A percentile compares a stretch with the other conserved stretches of the same genome.
Conservation (phyloP, 169 alveolate species). For the Plasmodium vivax region DNA sequence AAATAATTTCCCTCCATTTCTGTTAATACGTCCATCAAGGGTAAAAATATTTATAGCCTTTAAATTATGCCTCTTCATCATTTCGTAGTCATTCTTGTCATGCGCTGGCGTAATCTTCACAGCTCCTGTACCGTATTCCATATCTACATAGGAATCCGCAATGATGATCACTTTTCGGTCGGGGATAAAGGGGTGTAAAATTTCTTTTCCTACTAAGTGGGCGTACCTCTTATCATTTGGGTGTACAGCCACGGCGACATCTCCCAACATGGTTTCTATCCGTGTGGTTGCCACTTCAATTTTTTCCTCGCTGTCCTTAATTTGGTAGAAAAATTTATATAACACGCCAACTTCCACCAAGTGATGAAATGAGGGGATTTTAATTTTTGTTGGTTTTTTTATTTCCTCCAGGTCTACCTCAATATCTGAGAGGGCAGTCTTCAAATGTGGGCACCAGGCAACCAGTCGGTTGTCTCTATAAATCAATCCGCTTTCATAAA, state of each 20-base stretch:
- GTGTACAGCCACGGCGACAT: constrained; percentile 99
- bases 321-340: constrained; percentile 95
- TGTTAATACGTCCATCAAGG: constrained; percentile 96
- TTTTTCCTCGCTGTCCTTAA: constrained; percentile 89
- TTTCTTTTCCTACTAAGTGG: constrained; percentile 95
- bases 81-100: constrained; percentile 98
- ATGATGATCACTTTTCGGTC: constrained; percentile 94
- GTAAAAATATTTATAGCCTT: constrained; percentile 93
- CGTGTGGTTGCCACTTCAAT: constrained; percentile 97
- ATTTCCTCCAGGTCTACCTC: constrained; percentile 98
- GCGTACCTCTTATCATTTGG: constrained; percentile 96
- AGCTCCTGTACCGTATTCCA: constrained; percentile 99
- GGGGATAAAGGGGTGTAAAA: constrained; percentile 97
- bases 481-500: constrained; percentile 94
- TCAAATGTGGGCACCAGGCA: constrained; percentile 98
- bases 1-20: constrained; percentile 94
- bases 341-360: constrained; percentile 98
- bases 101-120: constrained; percentile 99
- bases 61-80: constrained; percentile 96
- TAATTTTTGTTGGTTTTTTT: constrained; percentile 89
- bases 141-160: constrained; percentile 97
- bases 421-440: constrained; percentile 98
- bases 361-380: constrained; percentile 79
- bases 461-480: constrained; percentile 97
- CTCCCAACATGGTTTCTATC: constrained; percentile 99